Evolutionary conservation across 2,329 filamentous ascomycete species (phyloP).

Genomic region (Talaromyces verruculosus): DNA sequence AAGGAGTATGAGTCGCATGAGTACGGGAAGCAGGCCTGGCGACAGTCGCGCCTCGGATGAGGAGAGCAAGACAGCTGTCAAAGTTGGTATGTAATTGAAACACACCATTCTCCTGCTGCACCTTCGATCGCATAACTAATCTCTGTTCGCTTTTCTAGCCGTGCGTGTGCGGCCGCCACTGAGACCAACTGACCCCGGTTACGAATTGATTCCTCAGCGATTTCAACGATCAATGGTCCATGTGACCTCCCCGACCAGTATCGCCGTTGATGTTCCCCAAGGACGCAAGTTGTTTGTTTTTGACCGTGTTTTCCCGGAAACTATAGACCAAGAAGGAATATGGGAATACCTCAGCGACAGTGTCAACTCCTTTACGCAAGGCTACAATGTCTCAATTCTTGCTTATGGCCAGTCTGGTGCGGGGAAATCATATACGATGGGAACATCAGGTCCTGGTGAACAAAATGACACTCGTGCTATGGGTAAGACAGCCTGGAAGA

Average conservation of each 20-base stretch:
- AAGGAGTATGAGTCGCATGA: constrained; percentile 81
- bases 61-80: constrained; percentile 85
- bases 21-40: constrained; percentile 70
- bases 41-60: constrained; percentile 86
- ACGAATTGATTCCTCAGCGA: constrained; percentile 89
- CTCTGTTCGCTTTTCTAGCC: constrained; percentile 54
- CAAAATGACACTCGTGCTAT: constrained; percentile 69
- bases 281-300: constrained; percentile 96
- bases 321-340: constrained; percentile 80
- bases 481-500: constrained; percentile 60
- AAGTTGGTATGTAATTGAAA: constrained; percentile 76
- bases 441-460: constrained; percentile 81
- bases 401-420: constrained; percentile 97
- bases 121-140: constrained; percentile 4
- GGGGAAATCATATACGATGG: constrained; percentile 99
- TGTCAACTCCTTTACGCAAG: constrained; percentile 84
- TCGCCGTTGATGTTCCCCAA: constrained; percentile 86
- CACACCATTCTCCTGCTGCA: constrained; percentile 22
- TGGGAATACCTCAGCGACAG: constrained; percentile 95
- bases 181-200: constrained; percentile 80
- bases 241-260: constrained; percentile 77
- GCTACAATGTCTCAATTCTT: constrained; percentile 96
- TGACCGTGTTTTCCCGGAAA: constrained; percentile 86
- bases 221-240: constrained; percentile 94
- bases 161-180: constrained; percentile 90